phyloP scores from a whole-genome alignment of 495 filamentous ascomycete genomes.

The Neurospora sp. region DNA sequence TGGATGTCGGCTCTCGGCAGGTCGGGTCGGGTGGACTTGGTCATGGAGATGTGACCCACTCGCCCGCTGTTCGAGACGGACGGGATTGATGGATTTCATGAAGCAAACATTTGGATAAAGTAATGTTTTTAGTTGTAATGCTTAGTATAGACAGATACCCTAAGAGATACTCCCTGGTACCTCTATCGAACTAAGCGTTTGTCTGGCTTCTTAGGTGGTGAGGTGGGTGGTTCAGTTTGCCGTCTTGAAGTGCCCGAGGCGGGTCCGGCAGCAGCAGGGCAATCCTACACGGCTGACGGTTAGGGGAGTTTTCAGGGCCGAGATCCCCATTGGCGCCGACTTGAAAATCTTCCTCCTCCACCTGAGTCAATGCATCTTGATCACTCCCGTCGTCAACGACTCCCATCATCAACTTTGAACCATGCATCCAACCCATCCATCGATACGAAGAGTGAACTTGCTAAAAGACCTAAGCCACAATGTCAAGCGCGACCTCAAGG shows the following conservation, averaged over 20 bases:
- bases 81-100: not conserved
- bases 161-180: not conserved
- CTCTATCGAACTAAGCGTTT: too few species aligned
- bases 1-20: too few species aligned
- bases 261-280: too few species aligned
- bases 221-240: not conserved
- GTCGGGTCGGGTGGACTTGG: not conserved
- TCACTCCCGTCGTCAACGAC: not conserved
- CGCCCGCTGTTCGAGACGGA: too few species aligned
- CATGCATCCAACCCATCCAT: not conserved
- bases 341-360: not conserved
- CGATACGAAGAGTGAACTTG: not conserved
- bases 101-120: not conserved
- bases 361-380: not conserved
- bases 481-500: not conserved
- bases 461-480: not conserved
- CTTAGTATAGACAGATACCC: not conserved
- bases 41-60: not conserved
- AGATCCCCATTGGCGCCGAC: too few species aligned
- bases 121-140: not conserved
- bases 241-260: not conserved
- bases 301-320: not conserved
- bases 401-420: not conserved
- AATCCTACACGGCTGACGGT: not conserved
- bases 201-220: too few species aligned